Evolutionary conservation across 2,329 filamentous ascomycete genomes (phyloP).

Genomic region (Acephala macrosclerotiorum): DNA sequence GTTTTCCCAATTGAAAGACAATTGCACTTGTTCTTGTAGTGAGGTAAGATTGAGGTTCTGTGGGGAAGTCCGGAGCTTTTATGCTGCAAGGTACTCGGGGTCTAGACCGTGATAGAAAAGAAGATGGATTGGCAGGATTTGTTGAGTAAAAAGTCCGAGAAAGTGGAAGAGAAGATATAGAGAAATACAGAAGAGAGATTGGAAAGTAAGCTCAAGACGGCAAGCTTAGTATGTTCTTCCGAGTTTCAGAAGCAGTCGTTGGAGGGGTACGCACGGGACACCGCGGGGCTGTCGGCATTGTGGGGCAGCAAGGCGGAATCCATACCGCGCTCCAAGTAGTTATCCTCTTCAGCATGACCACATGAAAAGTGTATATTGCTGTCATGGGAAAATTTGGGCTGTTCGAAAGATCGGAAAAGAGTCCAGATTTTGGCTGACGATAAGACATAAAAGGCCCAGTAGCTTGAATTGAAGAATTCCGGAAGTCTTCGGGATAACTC

Average conservation of each 20-base stretch:
- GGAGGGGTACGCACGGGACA: background rate
- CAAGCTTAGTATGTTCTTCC: conserved; percentile 3
- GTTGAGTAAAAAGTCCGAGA: background rate
- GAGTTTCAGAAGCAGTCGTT: background rate
- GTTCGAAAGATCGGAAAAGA: background rate
- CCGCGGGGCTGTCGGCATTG: background rate
- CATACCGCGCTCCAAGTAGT: background rate
- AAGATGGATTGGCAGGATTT: background rate
- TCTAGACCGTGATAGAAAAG: background rate
- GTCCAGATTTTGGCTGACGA: background rate
- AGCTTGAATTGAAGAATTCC: background rate
- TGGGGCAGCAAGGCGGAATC: conserved; percentile 1
- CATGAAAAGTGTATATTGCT: background rate
- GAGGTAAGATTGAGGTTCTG: background rate
- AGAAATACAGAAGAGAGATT: background rate
- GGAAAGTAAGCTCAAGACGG: background rate
- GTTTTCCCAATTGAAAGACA: background rate
- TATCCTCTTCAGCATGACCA: background rate
- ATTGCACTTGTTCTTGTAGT: background rate
- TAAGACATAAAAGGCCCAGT: background rate
- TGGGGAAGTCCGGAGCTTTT: conserved; percentile 9
- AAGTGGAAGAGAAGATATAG: background rate
- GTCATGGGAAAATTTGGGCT: background rate
- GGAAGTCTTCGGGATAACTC: background rate
- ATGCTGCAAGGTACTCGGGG: conserved; percentile 1